phyloP scores from a whole-genome alignment of 2,329 filamentous ascomycete species.

The Ceratocystis variospora region DNA sequence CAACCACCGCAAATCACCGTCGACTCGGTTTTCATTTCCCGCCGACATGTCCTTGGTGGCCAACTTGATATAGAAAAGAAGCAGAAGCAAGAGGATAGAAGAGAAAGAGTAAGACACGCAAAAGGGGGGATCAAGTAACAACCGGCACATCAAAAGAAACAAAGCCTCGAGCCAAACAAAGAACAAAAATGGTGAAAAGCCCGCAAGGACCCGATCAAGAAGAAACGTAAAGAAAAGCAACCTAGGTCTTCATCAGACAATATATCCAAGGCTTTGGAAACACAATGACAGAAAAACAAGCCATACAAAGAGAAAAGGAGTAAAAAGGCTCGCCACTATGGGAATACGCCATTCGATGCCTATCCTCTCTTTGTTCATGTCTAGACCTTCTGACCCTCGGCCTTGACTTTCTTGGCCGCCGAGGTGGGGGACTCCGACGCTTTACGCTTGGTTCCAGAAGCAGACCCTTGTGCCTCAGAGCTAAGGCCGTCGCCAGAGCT shows the following conservation, averaged over 20 bases:
- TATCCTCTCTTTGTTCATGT: constrained; percentile 20
- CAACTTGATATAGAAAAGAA: background rate
- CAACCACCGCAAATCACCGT: too few species aligned
- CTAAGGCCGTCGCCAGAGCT: constrained; percentile 22
- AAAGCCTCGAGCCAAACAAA: constrained; percentile 1
- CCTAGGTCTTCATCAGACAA: constrained; percentile 13
- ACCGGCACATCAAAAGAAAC: constrained; percentile 7
- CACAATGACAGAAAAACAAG: background rate
- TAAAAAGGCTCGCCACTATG: background rate
- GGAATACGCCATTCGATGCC: background rate
- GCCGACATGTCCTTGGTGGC: too few species aligned
- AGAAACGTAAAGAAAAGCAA: constrained; percentile 16
- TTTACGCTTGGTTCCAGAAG: constrained; percentile 45
- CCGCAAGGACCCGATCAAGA: background rate
- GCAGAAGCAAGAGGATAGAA: background rate
- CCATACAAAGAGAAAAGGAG: background rate
- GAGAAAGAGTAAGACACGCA: constrained; percentile 10
- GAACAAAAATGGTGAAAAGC: constrained; percentile 6
- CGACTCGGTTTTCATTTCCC: too few species aligned
- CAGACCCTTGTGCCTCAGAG: constrained; percentile 21
- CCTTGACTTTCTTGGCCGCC: constrained; percentile 44
- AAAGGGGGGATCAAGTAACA: constrained; percentile 14
- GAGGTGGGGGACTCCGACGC: constrained; percentile 36
- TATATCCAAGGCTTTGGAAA: background rate
- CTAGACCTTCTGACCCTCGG: constrained; percentile 29